Base-by-base conservation (phyloP, 768 basidiomycete species). In the Mycena alexandri region DNA sequence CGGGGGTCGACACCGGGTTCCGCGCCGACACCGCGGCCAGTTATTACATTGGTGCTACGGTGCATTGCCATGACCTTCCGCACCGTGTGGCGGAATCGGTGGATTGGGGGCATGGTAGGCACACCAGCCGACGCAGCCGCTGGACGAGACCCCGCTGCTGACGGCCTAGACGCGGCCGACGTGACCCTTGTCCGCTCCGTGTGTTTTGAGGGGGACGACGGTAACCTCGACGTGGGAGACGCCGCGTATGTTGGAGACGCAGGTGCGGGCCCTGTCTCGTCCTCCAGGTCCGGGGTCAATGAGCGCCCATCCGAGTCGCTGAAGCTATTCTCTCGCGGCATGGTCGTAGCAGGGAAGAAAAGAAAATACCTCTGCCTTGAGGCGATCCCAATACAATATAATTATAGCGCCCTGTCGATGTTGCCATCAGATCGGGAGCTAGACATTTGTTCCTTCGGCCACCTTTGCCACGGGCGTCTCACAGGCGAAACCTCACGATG, bases 1-100 rank as follows among this genome's bases (percentile, higher is more conserved):
- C 89, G 86, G 22, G 90, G 89, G 77, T 92, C 89, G 34, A 91
- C 79, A 67, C 91, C 91, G 13, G 90, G 91, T 73, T 93, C 91
- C 16, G 88, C 91, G 21, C 91, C 91, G 36, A 87, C 76, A 41
- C 81, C 77, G 3, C 79, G 78, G 14, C 77, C 73, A 14, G 71
- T 62, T 73, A 79, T 14, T 75, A 80, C 62, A 2, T 75, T 75
- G 24, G 87, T 84, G 41, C 87, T 85, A 19, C 86, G 86, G 65
- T 83, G 84, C 80, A 92, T 83, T 11, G 86, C 80, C 59, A 93
- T 90, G 50, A 92, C 84, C 76, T 87, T 90, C 62, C 84, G 85
- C 42, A 86, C 90, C 0, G 84, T 80, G 1, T 81, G 73, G 16
- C 86, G 82, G 75, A 92, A 91, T 44, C 79, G 80, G 19, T 88